These are phyloP conservation scores for Panus rudis DNA, from an alignment of 768 basidiomycete genomes.

Conservation along the genomic window DNA sequence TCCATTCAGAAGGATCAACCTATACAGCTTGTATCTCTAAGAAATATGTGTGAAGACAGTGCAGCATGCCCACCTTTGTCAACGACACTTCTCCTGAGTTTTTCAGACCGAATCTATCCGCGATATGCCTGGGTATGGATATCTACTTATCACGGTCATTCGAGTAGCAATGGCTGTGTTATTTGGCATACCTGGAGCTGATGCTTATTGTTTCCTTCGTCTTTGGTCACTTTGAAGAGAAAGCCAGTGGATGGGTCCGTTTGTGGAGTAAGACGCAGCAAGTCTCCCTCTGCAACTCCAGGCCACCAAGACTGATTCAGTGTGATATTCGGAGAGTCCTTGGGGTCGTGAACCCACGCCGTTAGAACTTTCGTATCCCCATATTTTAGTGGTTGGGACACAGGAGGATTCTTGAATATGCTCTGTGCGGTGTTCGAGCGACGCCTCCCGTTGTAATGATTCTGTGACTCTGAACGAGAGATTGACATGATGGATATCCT, in stretches of 20 bases:
- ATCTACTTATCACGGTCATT: constrained; percentile 37
- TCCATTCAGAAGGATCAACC: constrained; percentile 60
- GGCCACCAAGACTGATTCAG: constrained; percentile 76
- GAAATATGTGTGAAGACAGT: background rate
- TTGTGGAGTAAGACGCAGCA: constrained; percentile 48
- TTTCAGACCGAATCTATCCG: constrained; percentile 62
- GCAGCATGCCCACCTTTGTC: constrained; percentile 46
- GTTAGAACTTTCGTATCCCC: constrained; percentile 62
- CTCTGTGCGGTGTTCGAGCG: constrained; percentile 76
- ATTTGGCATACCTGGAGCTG: constrained; percentile 52
- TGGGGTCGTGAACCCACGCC: constrained; percentile 69
- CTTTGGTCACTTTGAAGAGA: constrained; percentile 62
- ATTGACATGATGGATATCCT: no score
- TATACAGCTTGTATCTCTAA: constrained; percentile 19
- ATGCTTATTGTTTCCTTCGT: constrained; percentile 52
- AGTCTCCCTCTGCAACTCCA: constrained; percentile 71
- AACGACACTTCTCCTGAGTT: constrained; percentile 68
- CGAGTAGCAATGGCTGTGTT: background rate
- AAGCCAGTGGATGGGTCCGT: constrained; percentile 37
- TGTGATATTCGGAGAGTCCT: constrained; percentile 49
- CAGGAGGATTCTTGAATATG: constrained; percentile 39
- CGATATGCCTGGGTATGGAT: constrained; percentile 65
- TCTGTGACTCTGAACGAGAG: constrained; percentile 60
- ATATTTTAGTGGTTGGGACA: constrained; percentile 38
- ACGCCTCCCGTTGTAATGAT: constrained; percentile 45